Evolutionary conservation across 140 eudicot species (phyloP).

Genomic region (Flaveria floridana): DNA sequence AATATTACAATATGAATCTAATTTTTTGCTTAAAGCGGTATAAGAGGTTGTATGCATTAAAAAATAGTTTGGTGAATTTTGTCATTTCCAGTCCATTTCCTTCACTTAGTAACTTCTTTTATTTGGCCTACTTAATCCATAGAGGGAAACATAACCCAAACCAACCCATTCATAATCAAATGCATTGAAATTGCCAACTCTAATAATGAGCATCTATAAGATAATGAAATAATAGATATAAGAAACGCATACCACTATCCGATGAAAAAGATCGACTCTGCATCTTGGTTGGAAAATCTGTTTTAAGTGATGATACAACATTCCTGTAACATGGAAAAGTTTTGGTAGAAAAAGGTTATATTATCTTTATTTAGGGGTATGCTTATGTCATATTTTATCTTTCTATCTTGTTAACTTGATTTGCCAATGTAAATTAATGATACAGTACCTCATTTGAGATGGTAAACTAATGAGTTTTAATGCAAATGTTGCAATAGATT

Average conservation of each 20-base stretch:
- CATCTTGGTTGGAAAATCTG: slow-evolving; percentile 28
- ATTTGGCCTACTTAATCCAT: not conserved
- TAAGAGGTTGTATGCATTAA: not conserved
- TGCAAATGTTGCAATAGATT: not conserved
- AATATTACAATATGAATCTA: not conserved
- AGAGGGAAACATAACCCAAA: not conserved
- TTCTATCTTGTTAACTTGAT: not conserved
- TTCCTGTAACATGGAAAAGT: slow-evolving; percentile 37
- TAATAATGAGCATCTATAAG: not conserved
- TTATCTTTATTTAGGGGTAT: not conserved
- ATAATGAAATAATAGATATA: not conserved
- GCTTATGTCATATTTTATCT: slow-evolving; percentile 15
- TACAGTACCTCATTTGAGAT: not conserved
- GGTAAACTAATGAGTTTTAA: too few relatives aligned
- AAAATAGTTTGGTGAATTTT: not conserved
- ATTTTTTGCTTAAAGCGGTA: not conserved
- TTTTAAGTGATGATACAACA: slow-evolving; percentile 26
- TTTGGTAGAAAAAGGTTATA: slow-evolving; percentile 5
- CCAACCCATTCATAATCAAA: not conserved
- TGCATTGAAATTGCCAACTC: not conserved
- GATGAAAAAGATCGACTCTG: slow-evolving; percentile 53
- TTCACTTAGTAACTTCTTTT: not conserved
- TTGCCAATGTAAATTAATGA: not conserved
- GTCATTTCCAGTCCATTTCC: not conserved
- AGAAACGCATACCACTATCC: slow-evolving; percentile 38